phyloP scores from a whole-genome alignment of 495 filamentous ascomycete species.

The Cenococcum geophilum region DNA sequence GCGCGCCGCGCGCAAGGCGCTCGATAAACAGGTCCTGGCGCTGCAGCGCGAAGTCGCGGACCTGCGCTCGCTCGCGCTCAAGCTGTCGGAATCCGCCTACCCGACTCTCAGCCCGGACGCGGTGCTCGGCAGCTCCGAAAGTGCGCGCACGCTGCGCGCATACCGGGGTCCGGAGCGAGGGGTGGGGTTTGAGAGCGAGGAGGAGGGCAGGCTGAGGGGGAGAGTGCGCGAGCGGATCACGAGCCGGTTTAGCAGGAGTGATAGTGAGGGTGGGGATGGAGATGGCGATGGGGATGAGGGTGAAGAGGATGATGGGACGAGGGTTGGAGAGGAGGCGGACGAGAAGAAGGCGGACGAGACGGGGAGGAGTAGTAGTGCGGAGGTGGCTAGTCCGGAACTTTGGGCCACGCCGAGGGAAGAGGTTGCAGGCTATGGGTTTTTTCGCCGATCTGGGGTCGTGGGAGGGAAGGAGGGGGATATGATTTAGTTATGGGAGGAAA shows the following conservation, averaged over 20 bases:
- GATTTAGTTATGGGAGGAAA: not conserved
- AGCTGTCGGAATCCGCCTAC: conserved; percentile 10
- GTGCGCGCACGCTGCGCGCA: conserved; percentile 20
- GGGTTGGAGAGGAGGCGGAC: conserved; percentile 22
- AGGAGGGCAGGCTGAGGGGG: not conserved
- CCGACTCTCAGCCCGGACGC: conserved; percentile 26
- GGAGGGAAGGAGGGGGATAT: not conserved
- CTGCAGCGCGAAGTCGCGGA: conserved; percentile 22
- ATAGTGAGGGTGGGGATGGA: conserved; percentile 11
- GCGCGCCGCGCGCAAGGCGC: conserved; percentile 24
- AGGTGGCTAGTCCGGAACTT: conserved; percentile 24
- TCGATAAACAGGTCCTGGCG: conserved; percentile 17
- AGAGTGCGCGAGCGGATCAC: conserved; percentile 7
- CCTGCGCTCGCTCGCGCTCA: conserved; percentile 20
- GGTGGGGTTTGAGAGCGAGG: conserved; percentile 2
- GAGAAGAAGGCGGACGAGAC: too few species aligned
- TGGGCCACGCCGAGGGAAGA: conserved; percentile 32
- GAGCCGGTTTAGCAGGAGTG: conserved; percentile 15
- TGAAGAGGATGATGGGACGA: conserved; percentile 6
- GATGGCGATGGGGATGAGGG: conserved; percentile 3
- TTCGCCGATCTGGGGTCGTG: not conserved
- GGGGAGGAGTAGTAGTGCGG: too few species aligned
- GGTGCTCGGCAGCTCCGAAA: conserved; percentile 11
- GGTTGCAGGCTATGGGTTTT: conserved; percentile 3
- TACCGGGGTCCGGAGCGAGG: not conserved